Evolutionary conservation across 441 rosid species (phyloP), one percentile per base, ranked within the genome.

Genomic region (Populus hybrid): DNA sequence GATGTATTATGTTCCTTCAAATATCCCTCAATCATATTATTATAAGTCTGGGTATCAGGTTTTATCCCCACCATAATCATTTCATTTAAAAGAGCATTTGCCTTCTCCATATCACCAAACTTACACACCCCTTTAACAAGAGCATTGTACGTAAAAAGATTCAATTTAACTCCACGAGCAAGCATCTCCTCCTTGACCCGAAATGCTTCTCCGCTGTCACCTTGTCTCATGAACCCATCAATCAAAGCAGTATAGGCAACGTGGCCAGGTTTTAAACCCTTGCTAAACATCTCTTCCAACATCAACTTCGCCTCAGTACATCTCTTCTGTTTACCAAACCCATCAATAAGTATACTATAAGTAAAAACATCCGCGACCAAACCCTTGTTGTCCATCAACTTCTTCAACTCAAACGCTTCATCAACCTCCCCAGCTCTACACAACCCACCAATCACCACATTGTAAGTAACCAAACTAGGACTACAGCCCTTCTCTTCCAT

Each of bases 101-200:
- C 94, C 86, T 85, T 90, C 77, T 86, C 93, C 87, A 90, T 73
- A 38, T 89, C 85, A 69, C 95, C 94, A 76, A 80, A 83, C 87
- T 85, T 93, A 72, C 89, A 86, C 79, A 87, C 76, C 74, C 87
- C 90, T 65, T 76, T 74, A 18, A 93, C 72, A 70, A 89, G 90
- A 18, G 73, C 79, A 79, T 89, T 90, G 76, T 88, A 94, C 3
- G 88, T 83, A 77, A 81, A 76, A 73, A 82, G 76, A 74, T 86
- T 81, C 31, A 83, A 45, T 76, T 76, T 75, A 73, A 90, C 71
- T 59, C 92, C 92, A 78, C 9, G 79, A 77, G 89, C 77, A 87
- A 81, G 78, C 94, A 92, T 93, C 76, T 91, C 94, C 80, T 88
- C 75, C n/a, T 88, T 84, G 16, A 94, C 80, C 81, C 75, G 82